phyloP scores from a whole-genome alignment of 805 yeast genomes.

The Yamadazyma laniorum region DNA sequence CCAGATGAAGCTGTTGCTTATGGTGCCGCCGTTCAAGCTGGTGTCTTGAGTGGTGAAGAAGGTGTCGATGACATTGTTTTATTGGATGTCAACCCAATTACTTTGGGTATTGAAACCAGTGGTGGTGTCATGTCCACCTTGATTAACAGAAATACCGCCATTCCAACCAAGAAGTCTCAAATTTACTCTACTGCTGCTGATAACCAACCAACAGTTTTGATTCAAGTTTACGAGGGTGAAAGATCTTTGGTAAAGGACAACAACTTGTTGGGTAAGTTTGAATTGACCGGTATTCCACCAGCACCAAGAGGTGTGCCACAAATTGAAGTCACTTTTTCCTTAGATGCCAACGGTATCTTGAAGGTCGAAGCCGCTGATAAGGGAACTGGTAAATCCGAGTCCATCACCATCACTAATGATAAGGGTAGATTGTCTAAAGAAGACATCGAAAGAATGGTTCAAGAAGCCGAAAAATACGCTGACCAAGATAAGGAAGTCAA shows the following conservation, averaged over 20 bases:
- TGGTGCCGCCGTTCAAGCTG: slow-evolving; percentile 98
- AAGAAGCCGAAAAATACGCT: slow-evolving; percentile 90
- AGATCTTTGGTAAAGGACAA: slow-evolving; percentile 98
- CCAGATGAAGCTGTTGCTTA: slow-evolving; percentile 52
- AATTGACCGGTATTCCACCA: slow-evolving; percentile 97
- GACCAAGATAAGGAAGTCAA: slow-evolving; percentile 46
- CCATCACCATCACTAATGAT: slow-evolving; percentile 98
- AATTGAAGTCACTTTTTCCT: slow-evolving; percentile 97
- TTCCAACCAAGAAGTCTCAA: slow-evolving; percentile 98
- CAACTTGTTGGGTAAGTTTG: slow-evolving; percentile 97
- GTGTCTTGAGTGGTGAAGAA: slow-evolving; percentile 93
- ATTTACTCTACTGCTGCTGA: slow-evolving; percentile 98
- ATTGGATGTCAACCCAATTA: slow-evolving; percentile 96
- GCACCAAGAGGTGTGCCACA: slow-evolving; percentile 99
- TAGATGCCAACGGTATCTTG: slow-evolving; percentile 99
- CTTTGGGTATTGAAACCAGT: slow-evolving; percentile 99
- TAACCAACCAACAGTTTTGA: slow-evolving; percentile 97
- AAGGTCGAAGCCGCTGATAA: slow-evolving; percentile 99
- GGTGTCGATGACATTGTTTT: slow-evolving; percentile 94
- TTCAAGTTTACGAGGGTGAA: slow-evolving; percentile 99
- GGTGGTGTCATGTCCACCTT: slow-evolving; percentile 99
- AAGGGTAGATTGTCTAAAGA: slow-evolving; percentile 96
- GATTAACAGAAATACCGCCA: slow-evolving; percentile 99
- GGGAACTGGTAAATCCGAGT: slow-evolving; percentile 97
- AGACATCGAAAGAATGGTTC: slow-evolving; percentile 97